Conservation (phyloP, 805 yeast species). For the Middelhovenomyces tepae region DNA sequence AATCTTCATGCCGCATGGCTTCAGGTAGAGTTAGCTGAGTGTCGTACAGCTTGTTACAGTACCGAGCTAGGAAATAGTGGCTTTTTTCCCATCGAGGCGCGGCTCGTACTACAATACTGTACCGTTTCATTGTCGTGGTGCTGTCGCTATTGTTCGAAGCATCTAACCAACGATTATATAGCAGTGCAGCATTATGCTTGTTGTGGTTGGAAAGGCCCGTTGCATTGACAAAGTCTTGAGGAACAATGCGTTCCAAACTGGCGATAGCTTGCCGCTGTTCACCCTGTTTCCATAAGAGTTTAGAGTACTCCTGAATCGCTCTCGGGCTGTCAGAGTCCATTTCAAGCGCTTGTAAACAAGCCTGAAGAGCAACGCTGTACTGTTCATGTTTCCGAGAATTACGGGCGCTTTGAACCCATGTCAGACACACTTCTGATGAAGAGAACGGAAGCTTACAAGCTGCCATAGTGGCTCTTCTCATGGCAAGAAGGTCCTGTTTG, state of each 20-base stretch:
- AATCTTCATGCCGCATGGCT: slow-evolving; percentile 15
- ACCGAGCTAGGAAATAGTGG: slow-evolving; percentile 69
- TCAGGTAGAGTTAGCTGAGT: slow-evolving; percentile 40
- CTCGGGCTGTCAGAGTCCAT: slow-evolving; percentile 26
- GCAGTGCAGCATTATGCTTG: slow-evolving; percentile 36
- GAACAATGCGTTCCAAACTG: slow-evolving; percentile 38
- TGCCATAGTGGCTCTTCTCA: slow-evolving; percentile 44
- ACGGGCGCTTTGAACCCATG: slow-evolving; percentile 51
- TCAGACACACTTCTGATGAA: slow-evolving; percentile 30
- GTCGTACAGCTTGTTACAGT: slow-evolving; percentile 68
- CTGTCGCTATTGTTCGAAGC: slow-evolving; percentile 76
- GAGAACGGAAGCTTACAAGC: slow-evolving; percentile 19
- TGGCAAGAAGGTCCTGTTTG: slow-evolving; percentile 49
- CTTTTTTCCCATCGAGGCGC: slow-evolving; percentile 67
- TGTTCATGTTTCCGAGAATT: slow-evolving; percentile 61
- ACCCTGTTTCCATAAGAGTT: slow-evolving; percentile 81
- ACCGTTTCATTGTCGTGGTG: slow-evolving; percentile 60
- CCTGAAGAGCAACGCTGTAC: slow-evolving; percentile 61
- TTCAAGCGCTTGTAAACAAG: slow-evolving; percentile 47
- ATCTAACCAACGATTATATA: slow-evolving; percentile 84
- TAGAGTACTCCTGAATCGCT: slow-evolving; percentile 55
- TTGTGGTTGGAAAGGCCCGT: slow-evolving; percentile 6
- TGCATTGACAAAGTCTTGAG: slow-evolving; percentile 11
- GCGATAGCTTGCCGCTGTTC: slow-evolving; percentile 79
- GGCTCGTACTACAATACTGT: slow-evolving; percentile 45